A percentile compares a stretch with the other conserved stretches of the same genome.
Conservation (phyloP, 2,329 filamentous ascomycete species). For the Xylariaceae sp. region DNA sequence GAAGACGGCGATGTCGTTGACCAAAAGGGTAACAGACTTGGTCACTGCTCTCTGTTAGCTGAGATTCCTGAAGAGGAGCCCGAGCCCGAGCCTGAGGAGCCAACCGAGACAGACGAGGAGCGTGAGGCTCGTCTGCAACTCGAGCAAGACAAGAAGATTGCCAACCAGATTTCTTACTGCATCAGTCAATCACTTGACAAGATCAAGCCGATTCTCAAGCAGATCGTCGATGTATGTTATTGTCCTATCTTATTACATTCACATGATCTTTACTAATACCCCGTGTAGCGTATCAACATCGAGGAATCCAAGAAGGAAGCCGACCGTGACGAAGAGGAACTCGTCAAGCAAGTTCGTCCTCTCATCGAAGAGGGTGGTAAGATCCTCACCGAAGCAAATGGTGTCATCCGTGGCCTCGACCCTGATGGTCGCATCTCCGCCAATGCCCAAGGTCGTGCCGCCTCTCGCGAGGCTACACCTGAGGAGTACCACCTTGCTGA, state of each 20-base stretch:
- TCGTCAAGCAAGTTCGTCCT: conserved; percentile 83
- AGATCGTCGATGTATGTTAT: conserved; percentile 70
- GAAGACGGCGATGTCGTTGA: conserved; percentile 70
- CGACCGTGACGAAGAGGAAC: conserved; percentile 84
- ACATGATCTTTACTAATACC: conserved; percentile 26
- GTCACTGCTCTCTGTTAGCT: conserved; percentile 61
- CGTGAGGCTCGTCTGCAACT: conserved; percentile 54
- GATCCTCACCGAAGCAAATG: conserved; percentile 83
- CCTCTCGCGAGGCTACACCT: conserved; percentile 71
- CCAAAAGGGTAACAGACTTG: conserved; percentile 62
- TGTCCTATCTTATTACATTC: neutral
- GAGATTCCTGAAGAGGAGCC: conserved; percentile 35
- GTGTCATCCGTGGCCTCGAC: conserved; percentile 81
- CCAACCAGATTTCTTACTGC: conserved; percentile 69
- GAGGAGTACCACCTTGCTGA: conserved; percentile 86
- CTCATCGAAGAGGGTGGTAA: conserved; percentile 82
- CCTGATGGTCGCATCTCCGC: conserved; percentile 83
- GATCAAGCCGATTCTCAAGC: conserved; percentile 79
- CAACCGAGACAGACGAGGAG: conserved; percentile 57
- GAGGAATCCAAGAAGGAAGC: conserved; percentile 80
- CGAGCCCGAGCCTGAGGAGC: conserved; percentile 36
- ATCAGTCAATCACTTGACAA: conserved; percentile 79
- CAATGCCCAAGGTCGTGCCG: conserved; percentile 78
- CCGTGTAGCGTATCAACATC: conserved; percentile 65
- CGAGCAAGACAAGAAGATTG: conserved; percentile 72